phyloP scores from a whole-genome alignment of 2,329 filamentous ascomycete genomes.

The Cladophialophora immunda region DNA sequence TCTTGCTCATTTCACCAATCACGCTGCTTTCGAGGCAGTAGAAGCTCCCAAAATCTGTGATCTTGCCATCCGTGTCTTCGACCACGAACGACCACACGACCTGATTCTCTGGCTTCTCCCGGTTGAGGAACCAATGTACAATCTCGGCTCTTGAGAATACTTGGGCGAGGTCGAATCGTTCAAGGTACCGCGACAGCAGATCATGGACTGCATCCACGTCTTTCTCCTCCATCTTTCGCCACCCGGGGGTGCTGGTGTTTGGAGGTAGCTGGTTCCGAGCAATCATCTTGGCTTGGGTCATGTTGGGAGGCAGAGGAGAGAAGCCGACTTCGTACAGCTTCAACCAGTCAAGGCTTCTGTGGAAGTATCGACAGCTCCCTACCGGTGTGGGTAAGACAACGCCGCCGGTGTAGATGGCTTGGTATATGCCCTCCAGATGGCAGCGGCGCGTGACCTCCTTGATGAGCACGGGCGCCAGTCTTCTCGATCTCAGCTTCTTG shows the following conservation, averaged over 20 bases:
- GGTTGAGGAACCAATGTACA: constrained; percentile 85
- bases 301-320: constrained; percentile 82
- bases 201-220: constrained; percentile 80
- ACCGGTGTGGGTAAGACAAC: constrained; percentile 90
- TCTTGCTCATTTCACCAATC: constrained; percentile 65
- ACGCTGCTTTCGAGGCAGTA: constrained; percentile 94
- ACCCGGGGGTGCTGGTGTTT: constrained; percentile 73
- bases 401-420: constrained; percentile 95
- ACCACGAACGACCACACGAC: constrained; percentile 96
- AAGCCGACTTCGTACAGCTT: constrained; percentile 96
- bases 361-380: constrained; percentile 93
- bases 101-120: constrained; percentile 66
- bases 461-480: constrained; percentile 91
- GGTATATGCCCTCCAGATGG: constrained; percentile 86
- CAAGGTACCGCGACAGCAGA: constrained; percentile 79
- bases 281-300: constrained; percentile 85
- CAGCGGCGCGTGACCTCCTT: constrained; percentile 96
- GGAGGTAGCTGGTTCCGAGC: constrained; percentile 85
- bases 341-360: constrained; percentile 92
- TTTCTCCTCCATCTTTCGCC: constrained; percentile 80
- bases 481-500: constrained; percentile 95
- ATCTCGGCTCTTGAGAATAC: constrained; percentile 82
- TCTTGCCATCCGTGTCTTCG: constrained; percentile 71
- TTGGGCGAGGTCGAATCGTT: constrained; percentile 83
- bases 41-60: constrained; percentile 97